Conservation (phyloP, 306 rosid species). For the Arachis stenosperma region DNA sequence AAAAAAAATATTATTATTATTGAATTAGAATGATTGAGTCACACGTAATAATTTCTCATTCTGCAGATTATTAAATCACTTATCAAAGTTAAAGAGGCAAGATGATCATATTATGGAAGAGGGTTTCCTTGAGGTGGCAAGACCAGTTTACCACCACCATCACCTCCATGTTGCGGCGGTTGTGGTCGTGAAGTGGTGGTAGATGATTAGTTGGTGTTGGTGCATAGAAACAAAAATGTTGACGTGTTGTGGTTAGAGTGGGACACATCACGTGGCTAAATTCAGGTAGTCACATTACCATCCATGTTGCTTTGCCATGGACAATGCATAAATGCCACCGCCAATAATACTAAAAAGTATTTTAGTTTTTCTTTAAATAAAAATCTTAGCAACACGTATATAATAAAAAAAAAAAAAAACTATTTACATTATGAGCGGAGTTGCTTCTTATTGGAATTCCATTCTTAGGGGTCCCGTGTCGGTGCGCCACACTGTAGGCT, state of each 20-base stretch:
- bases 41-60: no score
- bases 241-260: neutral
- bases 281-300: neutral
- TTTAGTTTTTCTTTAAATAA: neutral
- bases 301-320: neutral
- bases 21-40: no score
- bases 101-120: no score
- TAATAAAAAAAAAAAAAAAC: neutral
- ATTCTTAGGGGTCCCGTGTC: conserved; percentile 3
- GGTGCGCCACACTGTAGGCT: neutral
- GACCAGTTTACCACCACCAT: neutral
- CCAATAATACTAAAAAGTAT: no score
- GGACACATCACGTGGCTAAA: neutral
- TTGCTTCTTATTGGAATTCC: neutral
- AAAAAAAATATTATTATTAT: no score
- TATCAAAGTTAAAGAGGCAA: no score
- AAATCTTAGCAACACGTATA: no score
- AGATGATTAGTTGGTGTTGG: neutral
- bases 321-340: conserved; percentile 11
- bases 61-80: neutral
- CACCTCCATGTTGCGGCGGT: neutral
- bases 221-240: neutral
- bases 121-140: no score
- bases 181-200: neutral
- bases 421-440: neutral